Evolutionary conservation across 805 yeast species (phyloP).

Genomic region (Schizosaccharomyces lindneri): DNA sequence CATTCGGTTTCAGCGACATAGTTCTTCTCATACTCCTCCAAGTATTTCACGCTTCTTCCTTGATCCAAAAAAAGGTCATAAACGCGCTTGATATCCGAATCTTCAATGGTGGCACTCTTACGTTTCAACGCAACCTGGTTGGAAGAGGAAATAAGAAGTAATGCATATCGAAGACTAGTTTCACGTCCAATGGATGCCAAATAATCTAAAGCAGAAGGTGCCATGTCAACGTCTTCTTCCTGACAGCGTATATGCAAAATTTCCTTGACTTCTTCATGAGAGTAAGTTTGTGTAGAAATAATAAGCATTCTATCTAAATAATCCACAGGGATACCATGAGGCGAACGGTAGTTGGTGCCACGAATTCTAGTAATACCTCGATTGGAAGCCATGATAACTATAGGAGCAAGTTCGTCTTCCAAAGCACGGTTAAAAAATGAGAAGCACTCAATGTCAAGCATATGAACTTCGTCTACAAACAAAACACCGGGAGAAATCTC

Average conservation of each 20-base stretch:
- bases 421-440: constrained; percentile 86
- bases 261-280: constrained; percentile 59
- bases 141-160: constrained; percentile 75
- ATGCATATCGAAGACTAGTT: constrained; percentile 75
- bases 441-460: constrained; percentile 92
- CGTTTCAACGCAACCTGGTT: constrained; percentile 68
- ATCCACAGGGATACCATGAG: constrained; percentile 95
- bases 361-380: constrained; percentile 83
- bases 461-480: constrained; percentile 93
- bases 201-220: constrained; percentile 60
- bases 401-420: constrained; percentile 90
- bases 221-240: constrained; percentile 75
- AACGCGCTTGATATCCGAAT: constrained; percentile 65
- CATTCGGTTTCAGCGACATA: constrained; percentile 56
- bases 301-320: constrained; percentile 81
- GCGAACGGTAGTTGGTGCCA: constrained; percentile 80
- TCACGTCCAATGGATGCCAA: constrained; percentile 75
- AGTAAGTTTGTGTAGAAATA: constrained; percentile 60
- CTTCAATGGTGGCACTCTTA: constrained; percentile 33
- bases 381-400: constrained; percentile 94
- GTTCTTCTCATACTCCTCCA: constrained; percentile 41
- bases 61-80: constrained; percentile 73
- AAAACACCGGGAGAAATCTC: constrained; percentile 89
- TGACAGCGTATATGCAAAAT: constrained; percentile 74
- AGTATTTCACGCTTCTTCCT: constrained; percentile 64